Conservation (phyloP, 805 yeast species). For the Nakazawaea molendinolei region DNA sequence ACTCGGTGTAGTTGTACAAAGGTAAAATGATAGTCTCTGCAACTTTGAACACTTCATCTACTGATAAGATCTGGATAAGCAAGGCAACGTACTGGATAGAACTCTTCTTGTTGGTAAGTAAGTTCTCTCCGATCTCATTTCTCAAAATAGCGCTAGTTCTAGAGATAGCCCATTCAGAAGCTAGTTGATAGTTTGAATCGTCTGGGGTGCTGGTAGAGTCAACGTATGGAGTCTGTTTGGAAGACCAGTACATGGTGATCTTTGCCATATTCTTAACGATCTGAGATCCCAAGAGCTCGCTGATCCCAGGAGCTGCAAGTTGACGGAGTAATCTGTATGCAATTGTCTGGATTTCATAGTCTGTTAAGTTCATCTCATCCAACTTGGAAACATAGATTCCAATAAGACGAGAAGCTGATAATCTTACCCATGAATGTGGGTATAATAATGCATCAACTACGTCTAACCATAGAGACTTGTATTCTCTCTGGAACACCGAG, state of each 20-base stretch:
- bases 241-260: slow-evolving; percentile 58
- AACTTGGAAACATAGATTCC: slow-evolving; percentile 42
- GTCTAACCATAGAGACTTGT: slow-evolving; percentile 41
- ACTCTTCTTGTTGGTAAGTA: slow-evolving; percentile 55
- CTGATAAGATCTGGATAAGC: slow-evolving; percentile 42
- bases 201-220: slow-evolving; percentile 21
- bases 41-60: slow-evolving; percentile 31
- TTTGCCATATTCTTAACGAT: slow-evolving; percentile 60
- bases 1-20: slow-evolving; percentile 39
- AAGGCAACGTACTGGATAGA: slow-evolving; percentile 68
- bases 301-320: slow-evolving; percentile 69
- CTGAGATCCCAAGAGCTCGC: slow-evolving; percentile 56
- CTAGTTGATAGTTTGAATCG: slow-evolving; percentile 17
- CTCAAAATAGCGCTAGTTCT: slow-evolving; percentile 59
- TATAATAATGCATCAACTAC: slow-evolving; percentile 55
- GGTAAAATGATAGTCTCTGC: slow-evolving; percentile 50
- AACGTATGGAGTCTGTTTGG: slow-evolving; percentile 30
- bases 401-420: slow-evolving; percentile 53
- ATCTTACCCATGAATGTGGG: slow-evolving; percentile 91
- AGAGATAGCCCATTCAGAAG: slow-evolving; percentile 54
- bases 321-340: slow-evolving; percentile 69
- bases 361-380: slow-evolving; percentile 29
- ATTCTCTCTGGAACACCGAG: slow-evolving; percentile 22
- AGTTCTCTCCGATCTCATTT: slow-evolving; percentile 50
- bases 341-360: slow-evolving; percentile 54